A percentile compares a stretch with the other conserved stretches of the same genome.
Evolutionary conservation across 2,329 filamentous ascomycete species (phyloP).

Genomic region (Myriosclerotinia duriaeana): DNA sequence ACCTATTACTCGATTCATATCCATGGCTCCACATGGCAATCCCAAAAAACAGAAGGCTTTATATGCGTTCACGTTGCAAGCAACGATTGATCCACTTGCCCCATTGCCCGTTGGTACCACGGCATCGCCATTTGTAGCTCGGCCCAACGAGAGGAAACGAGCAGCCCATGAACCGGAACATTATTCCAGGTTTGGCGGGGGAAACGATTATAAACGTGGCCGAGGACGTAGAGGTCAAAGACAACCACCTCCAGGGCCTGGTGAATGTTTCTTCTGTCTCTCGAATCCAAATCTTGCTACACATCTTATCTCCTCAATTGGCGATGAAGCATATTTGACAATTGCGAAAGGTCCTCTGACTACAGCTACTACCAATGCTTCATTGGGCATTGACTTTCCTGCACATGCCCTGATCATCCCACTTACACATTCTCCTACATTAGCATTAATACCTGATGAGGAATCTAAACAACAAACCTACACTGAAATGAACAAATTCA

Average conservation of each 20-base stretch:
- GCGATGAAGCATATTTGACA: slow-evolving; percentile 82
- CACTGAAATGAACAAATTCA: slow-evolving; percentile 81
- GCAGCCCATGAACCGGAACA: slow-evolving; percentile 46
- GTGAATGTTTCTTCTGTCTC: slow-evolving; percentile 92
- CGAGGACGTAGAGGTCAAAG: slow-evolving; percentile 50
- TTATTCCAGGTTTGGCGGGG: slow-evolving; percentile 56
- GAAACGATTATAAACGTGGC: slow-evolving; percentile 45
- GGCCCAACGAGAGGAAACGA: slow-evolving; percentile 58
- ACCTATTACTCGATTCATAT: slow-evolving; percentile 83
- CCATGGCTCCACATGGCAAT: slow-evolving; percentile 77
- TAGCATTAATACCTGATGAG: slow-evolving; percentile 60
- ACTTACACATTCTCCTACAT: slow-evolving; percentile 74
- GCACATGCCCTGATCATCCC: slow-evolving; percentile 91
- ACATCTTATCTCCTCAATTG: slow-evolving; percentile 88
- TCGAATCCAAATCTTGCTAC: slow-evolving; percentile 80
- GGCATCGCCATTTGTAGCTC: slow-evolving; percentile 65
- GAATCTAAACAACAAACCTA: slow-evolving; percentile 58
- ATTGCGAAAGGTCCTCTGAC: slow-evolving; percentile 89
- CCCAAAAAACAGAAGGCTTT: slow-evolving; percentile 73
- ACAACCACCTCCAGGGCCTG: slow-evolving; percentile 65
- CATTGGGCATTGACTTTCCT: slow-evolving; percentile 69
- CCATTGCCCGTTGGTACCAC: slow-evolving; percentile 71
- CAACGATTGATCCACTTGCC: slow-evolving; percentile 57
- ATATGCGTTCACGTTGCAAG: slow-evolving; percentile 74
- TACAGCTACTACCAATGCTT: slow-evolving; percentile 63